phyloP scores from a whole-genome alignment of 1,284 basidiomycete genomes.

The Laetiporus sulphureus region DNA sequence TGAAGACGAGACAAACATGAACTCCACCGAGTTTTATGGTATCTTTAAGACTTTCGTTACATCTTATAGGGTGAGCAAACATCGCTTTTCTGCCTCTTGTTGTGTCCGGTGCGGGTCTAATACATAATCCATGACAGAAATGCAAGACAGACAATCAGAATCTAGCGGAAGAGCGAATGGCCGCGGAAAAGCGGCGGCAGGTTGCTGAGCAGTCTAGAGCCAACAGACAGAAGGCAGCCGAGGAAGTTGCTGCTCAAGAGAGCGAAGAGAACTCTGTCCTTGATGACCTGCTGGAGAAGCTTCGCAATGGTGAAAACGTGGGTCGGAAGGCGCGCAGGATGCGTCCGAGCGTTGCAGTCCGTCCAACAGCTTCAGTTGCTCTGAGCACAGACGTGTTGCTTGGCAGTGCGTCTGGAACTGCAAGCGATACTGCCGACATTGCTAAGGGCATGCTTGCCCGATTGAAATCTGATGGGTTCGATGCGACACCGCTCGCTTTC shows the following conservation, averaged over 20 bases:
- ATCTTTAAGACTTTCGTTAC: slow-evolving; percentile 94
- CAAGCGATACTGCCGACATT: slow-evolving; percentile 47
- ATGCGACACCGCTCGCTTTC: slow-evolving; percentile 16
- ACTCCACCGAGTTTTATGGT: slow-evolving; percentile 85
- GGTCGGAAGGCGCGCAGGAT: slow-evolving; percentile 50
- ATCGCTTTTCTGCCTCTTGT: background rate
- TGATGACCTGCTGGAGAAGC: slow-evolving; percentile 68
- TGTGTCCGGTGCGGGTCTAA: background rate
- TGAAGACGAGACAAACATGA: slow-evolving; percentile 81
- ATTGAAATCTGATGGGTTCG: slow-evolving; percentile 49
- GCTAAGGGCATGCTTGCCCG: slow-evolving; percentile 71
- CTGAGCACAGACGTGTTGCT: slow-evolving; percentile 32
- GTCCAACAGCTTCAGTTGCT: slow-evolving; percentile 32
- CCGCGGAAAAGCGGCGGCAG: slow-evolving; percentile 59
- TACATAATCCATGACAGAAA: slow-evolving; percentile 53
- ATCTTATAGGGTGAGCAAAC: slow-evolving; percentile 67
- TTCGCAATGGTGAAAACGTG: slow-evolving; percentile 62
- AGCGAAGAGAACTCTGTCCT: slow-evolving; percentile 59
- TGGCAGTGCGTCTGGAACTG: slow-evolving; percentile 18
- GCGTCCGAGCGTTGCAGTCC: slow-evolving; percentile 34
- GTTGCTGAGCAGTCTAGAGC: slow-evolving; percentile 56
- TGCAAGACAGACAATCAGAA: slow-evolving; percentile 75
- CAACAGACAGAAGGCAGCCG: slow-evolving; percentile 45
- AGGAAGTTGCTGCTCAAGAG: slow-evolving; percentile 37
- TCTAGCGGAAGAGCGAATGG: slow-evolving; percentile 57